Evolutionary conservation across 2,329 filamentous ascomycete genomes (phyloP).

Genomic region (Stagonosporopsis chrysanthemi): DNA sequence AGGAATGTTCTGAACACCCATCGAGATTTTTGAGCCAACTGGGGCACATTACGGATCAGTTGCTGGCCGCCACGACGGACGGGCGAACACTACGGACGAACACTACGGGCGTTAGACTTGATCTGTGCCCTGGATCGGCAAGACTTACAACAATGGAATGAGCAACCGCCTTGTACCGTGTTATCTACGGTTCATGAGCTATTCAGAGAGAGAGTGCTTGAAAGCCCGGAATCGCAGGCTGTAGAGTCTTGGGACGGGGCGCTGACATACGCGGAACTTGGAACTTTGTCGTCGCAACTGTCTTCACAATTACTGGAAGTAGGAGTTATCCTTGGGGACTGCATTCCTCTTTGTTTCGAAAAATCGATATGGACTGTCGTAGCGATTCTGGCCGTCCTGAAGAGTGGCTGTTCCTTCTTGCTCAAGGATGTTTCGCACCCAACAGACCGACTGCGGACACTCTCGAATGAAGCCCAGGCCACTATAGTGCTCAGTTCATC

Average conservation of each 20-base stretch:
- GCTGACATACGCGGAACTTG: background rate
- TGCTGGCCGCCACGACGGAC: background rate
- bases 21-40: constrained; percentile 16
- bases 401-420: background rate
- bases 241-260: background rate
- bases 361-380: background rate
- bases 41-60: constrained; percentile 1
- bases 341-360: background rate
- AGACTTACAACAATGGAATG: constrained; percentile 8
- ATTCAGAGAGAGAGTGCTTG: background rate
- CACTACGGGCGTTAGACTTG: constrained; percentile 1
- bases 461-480: background rate
- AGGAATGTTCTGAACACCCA: no score
- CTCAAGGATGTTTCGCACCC: background rate
- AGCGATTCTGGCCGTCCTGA: background rate
- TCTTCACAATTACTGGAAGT: background rate
- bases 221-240: background rate
- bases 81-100: background rate
- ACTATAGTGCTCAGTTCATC: background rate
- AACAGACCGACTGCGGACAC: background rate
- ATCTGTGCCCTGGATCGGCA: constrained; percentile 1
- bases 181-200: background rate
- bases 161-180: background rate
- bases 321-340: background rate
- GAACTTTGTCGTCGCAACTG: background rate